Percentiles rank a stretch among this genome's conserved stretches.
Conservation (phyloP, 345 rosid genomes). For the Citrus cavaleriei region DNA sequence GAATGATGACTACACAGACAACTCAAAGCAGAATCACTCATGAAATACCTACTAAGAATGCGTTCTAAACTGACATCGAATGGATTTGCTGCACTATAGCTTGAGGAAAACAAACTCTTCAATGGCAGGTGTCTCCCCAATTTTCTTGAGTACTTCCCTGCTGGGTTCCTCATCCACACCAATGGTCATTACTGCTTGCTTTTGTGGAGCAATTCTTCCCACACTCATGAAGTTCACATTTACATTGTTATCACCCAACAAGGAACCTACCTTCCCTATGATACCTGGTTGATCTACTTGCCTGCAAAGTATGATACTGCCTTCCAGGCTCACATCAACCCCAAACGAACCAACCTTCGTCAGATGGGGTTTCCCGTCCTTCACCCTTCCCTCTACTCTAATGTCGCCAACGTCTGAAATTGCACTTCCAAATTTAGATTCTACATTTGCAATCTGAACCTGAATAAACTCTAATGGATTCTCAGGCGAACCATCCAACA, state of each 20-base stretch:
- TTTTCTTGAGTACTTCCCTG: constrained; percentile 41
- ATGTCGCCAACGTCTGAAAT: constrained; percentile 55
- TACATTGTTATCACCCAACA: constrained; percentile 60
- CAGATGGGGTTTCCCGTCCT: constrained; percentile 61
- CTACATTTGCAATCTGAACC: constrained; percentile 62
- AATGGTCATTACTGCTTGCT: constrained; percentile 73
- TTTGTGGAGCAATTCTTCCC: constrained; percentile 43
- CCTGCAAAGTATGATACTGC: constrained; percentile 58
- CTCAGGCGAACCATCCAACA: constrained; percentile 56
- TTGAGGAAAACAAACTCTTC: constrained; percentile 67
- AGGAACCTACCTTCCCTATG: constrained; percentile 59
- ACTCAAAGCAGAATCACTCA: background rate
- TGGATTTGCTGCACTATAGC: constrained; percentile 15
- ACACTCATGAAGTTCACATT: constrained; percentile 76
- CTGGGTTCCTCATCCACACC: constrained; percentile 73
- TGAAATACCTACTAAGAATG: background rate
- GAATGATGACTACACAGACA: background rate
- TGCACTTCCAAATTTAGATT: constrained; percentile 68
- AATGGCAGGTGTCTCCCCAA: constrained; percentile 48
- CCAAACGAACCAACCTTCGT: constrained; percentile 59
- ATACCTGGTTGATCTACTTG: constrained; percentile 75
- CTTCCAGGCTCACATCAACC: constrained; percentile 84
- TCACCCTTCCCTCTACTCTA: constrained; percentile 61
- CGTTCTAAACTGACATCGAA: background rate
- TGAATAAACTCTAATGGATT: constrained; percentile 59